Percentiles rank a stretch among this genome's conserved stretches.
Conservation (phyloP, 1,139 yeast genomes). For the Zygosaccharomyces sapae region DNA sequence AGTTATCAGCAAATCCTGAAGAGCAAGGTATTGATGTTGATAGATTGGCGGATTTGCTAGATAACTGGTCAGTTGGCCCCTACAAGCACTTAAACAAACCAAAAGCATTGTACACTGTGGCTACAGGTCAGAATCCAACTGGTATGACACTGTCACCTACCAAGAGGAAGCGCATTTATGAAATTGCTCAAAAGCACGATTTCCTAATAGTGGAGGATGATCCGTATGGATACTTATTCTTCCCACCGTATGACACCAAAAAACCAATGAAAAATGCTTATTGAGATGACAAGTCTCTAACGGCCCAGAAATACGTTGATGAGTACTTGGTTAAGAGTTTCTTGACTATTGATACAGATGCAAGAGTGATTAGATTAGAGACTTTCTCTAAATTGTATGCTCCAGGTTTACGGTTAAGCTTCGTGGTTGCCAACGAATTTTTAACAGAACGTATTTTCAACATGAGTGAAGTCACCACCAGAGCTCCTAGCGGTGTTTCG, state of each 20-base stretch:
- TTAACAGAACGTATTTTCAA: constrained; percentile 44
- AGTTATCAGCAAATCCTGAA: constrained; percentile 38
- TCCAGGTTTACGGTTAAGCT: constrained; percentile 83
- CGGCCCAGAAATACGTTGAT: constrained; percentile 50
- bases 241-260: constrained; percentile 40
- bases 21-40: constrained; percentile 49
- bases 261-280: constrained; percentile 34
- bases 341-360: constrained; percentile 65
- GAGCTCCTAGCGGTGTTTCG: constrained; percentile 53
- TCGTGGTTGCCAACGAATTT: constrained; percentile 65
- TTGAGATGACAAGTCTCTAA: constrained; percentile 44
- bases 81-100: constrained; percentile 48
- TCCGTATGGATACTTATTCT: constrained; percentile 69
- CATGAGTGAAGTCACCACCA: constrained; percentile 46
- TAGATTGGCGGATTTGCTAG: constrained; percentile 50
- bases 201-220: constrained; percentile 82
- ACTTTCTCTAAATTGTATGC: constrained; percentile 82
- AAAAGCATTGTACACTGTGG: constrained; percentile 62
- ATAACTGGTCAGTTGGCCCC: constrained; percentile 51
- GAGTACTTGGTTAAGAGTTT: constrained; percentile 63
- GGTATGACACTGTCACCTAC: constrained; percentile 68
- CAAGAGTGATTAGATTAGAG: constrained; percentile 79
- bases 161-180: constrained; percentile 61
- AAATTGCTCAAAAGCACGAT: constrained; percentile 66
- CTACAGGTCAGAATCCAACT: constrained; percentile 90